Evolutionary conservation across 352 stramenopile species (phyloP), one percentile per base, ranked within the genome.

Genomic region (Globisporangium canariense): DNA sequence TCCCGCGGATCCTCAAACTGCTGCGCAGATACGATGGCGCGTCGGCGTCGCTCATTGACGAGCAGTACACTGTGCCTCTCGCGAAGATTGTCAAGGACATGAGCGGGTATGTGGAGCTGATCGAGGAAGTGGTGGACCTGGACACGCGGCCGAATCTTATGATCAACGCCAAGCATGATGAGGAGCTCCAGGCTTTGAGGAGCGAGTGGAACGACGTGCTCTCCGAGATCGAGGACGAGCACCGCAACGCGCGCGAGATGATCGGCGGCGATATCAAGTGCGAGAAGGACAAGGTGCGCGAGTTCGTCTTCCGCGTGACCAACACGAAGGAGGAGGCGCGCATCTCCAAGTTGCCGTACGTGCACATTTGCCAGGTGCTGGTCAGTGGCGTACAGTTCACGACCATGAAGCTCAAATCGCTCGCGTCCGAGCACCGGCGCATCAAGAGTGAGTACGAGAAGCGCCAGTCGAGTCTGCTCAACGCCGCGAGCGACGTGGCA

Each of bases 341-440:
- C 11, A 75, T 98, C n/a, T 91, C 93, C 45, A 90, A 96, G 67
- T 47, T 96, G 2, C 76, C 76, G 1, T 80, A 94, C 49, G 87
- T 98, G 20, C 89, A 96, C 65, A 95, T 98, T 40, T 94, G 98
- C 62, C 87, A 97, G 57, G 90, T 99, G 34, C 83, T 99, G 14
- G 97, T 98, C 57, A 99, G 98, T 71, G 97, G 98, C 13, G 91
- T 99, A 32, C 97, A 99, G 71, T 99, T 99, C 73, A 98, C 93
- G 18, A 99, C 96, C 13, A 90, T 81, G 10, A 90, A 88, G 61
- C 78, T 99, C 22, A 91, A 94, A 63, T 74, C 88, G 25, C 75
- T 98, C 0, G 92, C 88, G 0, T 71, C 77, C 0, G 85, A 94
- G 11, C 96, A 97, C 66, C 84, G 89, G 45, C 81, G 93, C 58